A percentile compares a stretch with the other conserved stretches of the same genome.
These are phyloP conservation scores for Botryosphaeria dothidea DNA, from an alignment of 2,329 filamentous ascomycete genomes.

Conservation along the genomic window DNA sequence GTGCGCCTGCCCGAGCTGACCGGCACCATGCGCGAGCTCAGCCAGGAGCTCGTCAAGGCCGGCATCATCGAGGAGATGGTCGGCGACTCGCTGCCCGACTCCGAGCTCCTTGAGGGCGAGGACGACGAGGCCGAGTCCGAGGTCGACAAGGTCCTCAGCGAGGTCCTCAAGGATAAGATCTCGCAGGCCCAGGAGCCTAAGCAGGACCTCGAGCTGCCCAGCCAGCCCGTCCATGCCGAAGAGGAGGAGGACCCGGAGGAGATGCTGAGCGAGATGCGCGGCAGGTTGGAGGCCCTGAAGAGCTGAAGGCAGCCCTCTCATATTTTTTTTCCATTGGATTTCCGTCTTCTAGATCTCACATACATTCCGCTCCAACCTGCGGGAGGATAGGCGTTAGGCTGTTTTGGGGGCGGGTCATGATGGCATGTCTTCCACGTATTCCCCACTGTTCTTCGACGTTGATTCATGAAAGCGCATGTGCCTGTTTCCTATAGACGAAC, in stretches of 20 bases:
- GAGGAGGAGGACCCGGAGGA: conserved; percentile 87
- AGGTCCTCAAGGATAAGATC: conserved; percentile 82
- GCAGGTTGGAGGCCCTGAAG: conserved; percentile 84
- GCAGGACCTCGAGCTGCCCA: conserved; percentile 53
- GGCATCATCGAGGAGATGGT: conserved; percentile 99
- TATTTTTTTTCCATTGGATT: not conserved
- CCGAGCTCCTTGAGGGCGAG: conserved; percentile 66
- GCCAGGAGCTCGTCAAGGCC: conserved; percentile 85
- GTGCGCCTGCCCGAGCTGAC: conserved; percentile 83
- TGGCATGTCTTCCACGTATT: conserved; percentile 7
- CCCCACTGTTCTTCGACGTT: not conserved
- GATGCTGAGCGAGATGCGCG: conserved; percentile 92
- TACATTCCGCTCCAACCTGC: not conserved
- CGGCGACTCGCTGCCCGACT: conserved; percentile 75
- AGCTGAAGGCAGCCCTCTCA: conserved; percentile 60
- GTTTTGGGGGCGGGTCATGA: not conserved
- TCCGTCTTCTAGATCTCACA: not conserved
- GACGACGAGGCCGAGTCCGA: conserved; percentile 73
- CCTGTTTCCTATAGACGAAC: conserved; percentile 2
- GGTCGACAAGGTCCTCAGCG: conserved; percentile 89
- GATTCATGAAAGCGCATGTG: not conserved
- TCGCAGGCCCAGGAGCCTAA: conserved; percentile 60
- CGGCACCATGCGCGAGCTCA: conserved; percentile 85
- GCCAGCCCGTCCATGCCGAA: conserved; percentile 55
- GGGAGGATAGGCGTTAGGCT: conserved; percentile 11